Conservation (phyloP, 2,329 filamentous ascomycete species). For the Akanthomyces uredinophilus region DNA sequence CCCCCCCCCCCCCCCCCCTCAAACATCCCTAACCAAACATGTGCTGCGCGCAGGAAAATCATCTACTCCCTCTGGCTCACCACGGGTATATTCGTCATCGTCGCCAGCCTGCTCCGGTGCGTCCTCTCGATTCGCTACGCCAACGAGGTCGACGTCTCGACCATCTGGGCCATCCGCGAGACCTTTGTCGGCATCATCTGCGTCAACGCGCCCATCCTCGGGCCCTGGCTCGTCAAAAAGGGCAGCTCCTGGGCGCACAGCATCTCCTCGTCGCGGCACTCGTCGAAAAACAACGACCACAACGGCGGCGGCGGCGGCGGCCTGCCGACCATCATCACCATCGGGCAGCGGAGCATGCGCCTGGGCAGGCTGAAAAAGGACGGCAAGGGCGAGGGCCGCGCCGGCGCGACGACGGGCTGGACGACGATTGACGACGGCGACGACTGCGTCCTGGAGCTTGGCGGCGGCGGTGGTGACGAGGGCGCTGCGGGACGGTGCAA, state of each 20-base stretch:
- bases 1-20: not conserved
- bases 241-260: conserved; percentile 15
- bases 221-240: conserved; percentile 22
- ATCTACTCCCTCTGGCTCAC: conserved; percentile 22
- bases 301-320: conserved; percentile 13
- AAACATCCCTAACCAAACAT: not conserved
- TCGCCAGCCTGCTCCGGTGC: conserved; percentile 22
- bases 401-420: conserved; percentile 17
- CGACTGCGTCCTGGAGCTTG: conserved; percentile 17
- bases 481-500: not conserved
- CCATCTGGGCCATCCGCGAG: conserved; percentile 25
- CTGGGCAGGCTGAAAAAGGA: conserved; percentile 18
- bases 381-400: conserved; percentile 9
- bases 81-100: conserved; percentile 23
- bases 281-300: not conserved
- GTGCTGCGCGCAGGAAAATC: conserved; percentile 18
- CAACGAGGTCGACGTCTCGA: conserved; percentile 20
- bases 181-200: conserved; percentile 23
- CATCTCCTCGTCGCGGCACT: conserved; percentile 13
- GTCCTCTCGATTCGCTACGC: conserved; percentile 20
- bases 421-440: conserved; percentile 22
- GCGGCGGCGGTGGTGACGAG: not conserved
- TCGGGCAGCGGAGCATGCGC: conserved; percentile 18
- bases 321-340: conserved; percentile 19
- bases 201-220: conserved; percentile 22